phyloP scores from a whole-genome alignment of 75 land plant genomes.

The Sequoiadendron giganteum region DNA sequence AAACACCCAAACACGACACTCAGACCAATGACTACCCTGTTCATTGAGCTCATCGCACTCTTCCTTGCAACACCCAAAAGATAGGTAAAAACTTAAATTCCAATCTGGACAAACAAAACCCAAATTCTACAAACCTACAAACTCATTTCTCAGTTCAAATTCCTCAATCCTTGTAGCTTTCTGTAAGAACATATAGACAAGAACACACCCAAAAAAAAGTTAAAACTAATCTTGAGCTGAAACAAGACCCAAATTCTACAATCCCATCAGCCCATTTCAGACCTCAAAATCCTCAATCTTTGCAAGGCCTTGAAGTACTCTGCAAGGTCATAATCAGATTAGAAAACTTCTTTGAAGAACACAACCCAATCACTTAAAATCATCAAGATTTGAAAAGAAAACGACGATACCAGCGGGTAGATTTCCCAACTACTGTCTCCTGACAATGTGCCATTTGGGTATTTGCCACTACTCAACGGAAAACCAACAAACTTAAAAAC shows the following conservation, averaged over 20 bases:
- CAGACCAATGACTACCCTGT: constrained; percentile 5
- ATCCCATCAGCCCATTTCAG: neutral
- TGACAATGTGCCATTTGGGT: neutral
- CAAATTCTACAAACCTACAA: neutral
- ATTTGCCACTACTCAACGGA: neutral
- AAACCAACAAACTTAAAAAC: neutral
- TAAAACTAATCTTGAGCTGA: neutral
- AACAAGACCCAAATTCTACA: neutral
- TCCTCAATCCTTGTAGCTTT: neutral
- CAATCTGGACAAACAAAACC: neutral
- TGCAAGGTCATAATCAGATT: neutral
- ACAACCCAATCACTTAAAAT: neutral
- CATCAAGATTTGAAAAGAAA: neutral
- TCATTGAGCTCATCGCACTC: constrained; percentile 9
- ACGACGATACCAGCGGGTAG: neutral
- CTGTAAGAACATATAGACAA: neutral
- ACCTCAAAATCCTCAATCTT: neutral
- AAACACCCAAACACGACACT: constrained; percentile 13
- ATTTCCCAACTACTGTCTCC: neutral
- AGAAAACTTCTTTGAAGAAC: neutral
- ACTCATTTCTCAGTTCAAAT: neutral
- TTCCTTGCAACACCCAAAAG: neutral
- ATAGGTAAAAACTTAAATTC: neutral
- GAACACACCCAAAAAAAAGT: neutral
- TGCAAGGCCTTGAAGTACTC: neutral